A percentile compares a stretch with the other conserved stretches of the same genome.
Conservation (phyloP, 805 yeast genomes). For the Candida silvicultrix region DNA sequence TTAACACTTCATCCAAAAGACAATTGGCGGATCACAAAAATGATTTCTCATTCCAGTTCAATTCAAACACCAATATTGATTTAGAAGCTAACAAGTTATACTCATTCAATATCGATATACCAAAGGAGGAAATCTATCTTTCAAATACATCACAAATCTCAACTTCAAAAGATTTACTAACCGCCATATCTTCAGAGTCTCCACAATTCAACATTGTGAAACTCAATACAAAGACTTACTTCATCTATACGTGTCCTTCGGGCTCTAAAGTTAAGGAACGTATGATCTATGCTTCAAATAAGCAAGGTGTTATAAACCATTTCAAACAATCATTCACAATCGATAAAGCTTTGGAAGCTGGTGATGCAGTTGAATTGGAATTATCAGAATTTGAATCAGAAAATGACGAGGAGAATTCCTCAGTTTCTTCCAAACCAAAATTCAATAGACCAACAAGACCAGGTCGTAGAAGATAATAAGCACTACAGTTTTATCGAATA, state of each 20-base stretch:
- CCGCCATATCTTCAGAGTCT: conserved; percentile 29
- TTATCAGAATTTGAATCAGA: conserved; percentile 35
- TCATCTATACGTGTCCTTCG: conserved; percentile 85
- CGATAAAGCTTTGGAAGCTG: conserved; percentile 54
- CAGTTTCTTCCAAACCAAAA: conserved; percentile 24
- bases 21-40: conserved; percentile 21
- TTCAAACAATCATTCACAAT: conserved; percentile 33
- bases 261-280: conserved; percentile 85
- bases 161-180: conserved; percentile 24
- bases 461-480: conserved; percentile 35
- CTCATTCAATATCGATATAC: conserved; percentile 43
- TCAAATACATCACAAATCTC: conserved; percentile 18
- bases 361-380: conserved; percentile 67
- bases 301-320: conserved; percentile 49
- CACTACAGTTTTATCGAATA: no score
- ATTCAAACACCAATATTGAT: conserved; percentile 21
- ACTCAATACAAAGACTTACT: conserved; percentile 37
- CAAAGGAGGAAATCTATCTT: conserved; percentile 41
- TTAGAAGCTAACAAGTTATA: conserved; percentile 31
- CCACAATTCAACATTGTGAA: conserved; percentile 59
- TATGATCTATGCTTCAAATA: conserved; percentile 87
- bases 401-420: conserved; percentile 13
- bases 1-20: conserved; percentile 24
- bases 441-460: conserved; percentile 70
- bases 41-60: conserved; percentile 20